These are phyloP conservation scores for Tephrocybe sp. DNA, from an alignment of 768 basidiomycete species.

Conservation along the genomic window DNA sequence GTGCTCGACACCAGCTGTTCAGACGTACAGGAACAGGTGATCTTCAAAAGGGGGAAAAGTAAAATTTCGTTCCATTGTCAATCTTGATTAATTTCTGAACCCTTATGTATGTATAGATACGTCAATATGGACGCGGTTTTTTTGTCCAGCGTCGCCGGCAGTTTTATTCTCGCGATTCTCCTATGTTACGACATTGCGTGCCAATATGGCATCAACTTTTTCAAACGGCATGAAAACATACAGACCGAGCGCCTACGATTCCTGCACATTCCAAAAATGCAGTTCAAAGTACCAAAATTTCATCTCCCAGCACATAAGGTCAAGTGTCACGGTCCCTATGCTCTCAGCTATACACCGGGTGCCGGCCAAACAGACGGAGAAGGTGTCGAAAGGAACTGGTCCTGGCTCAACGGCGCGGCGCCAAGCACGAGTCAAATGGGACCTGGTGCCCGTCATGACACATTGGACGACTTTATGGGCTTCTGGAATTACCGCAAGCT, in stretches of 20 bases:
- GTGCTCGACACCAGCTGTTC: conserved; percentile 17
- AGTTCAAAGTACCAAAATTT: conserved; percentile 26
- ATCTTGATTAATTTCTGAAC: not conserved
- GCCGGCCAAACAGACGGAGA: conserved; percentile 20
- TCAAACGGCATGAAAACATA: too few species aligned
- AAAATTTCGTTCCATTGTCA: not conserved
- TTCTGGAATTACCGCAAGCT: conserved; percentile 23
- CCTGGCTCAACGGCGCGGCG: conserved; percentile 18
- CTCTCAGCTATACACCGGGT: conserved; percentile 21
- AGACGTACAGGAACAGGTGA: conserved; percentile 11
- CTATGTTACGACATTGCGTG: conserved; percentile 29
- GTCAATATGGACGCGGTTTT: conserved; percentile 24
- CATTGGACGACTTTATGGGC: conserved; percentile 22
- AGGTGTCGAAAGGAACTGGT: conserved; percentile 28
- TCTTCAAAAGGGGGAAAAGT: conserved; percentile 14
- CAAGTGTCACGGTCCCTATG: conserved; percentile 19
- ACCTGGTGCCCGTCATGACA: conserved; percentile 20
- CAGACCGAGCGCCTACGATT: too few species aligned
- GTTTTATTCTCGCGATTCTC: conserved; percentile 5
- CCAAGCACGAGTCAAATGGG: conserved; percentile 18
- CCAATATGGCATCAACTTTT: conserved; percentile 23
- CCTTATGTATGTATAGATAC: conserved; percentile 4
- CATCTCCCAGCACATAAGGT: conserved; percentile 24
- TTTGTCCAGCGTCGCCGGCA: conserved; percentile 14
- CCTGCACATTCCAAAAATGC: not conserved